phyloP scores from a whole-genome alignment of 139 green algal species.

The Haematococcus sp. region DNA sequence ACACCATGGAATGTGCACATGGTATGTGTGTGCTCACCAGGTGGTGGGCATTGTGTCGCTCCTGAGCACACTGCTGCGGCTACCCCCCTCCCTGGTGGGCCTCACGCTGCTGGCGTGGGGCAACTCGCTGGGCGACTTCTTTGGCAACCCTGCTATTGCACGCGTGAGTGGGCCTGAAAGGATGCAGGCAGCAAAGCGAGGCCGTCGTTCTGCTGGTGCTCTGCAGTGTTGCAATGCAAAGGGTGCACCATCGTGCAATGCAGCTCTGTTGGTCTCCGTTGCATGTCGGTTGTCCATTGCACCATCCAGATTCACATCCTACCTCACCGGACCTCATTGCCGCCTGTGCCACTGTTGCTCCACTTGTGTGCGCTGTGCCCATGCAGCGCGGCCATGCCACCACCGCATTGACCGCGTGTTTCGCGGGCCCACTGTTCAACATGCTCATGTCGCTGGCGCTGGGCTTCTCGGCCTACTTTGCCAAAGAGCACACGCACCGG shows the following conservation, averaged over 20 bases:
- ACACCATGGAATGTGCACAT: no score
- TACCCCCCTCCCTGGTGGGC: slow-evolving; percentile 70
- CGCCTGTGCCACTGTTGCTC: no score
- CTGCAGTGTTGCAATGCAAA: no score
- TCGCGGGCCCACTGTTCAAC: slow-evolving; percentile 90
- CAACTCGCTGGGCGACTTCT: slow-evolving; percentile 84
- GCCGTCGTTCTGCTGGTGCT: background rate
- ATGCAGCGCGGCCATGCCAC: slow-evolving; percentile 40
- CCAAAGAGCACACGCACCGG: slow-evolving; percentile 15
- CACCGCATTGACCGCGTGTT: slow-evolving; percentile 91
- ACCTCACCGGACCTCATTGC: no score
- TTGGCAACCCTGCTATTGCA: slow-evolving; percentile 81
- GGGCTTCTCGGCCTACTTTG: slow-evolving; percentile 58
- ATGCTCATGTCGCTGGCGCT: slow-evolving; percentile 73
- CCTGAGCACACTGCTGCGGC: slow-evolving; percentile 49
- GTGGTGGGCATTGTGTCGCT: slow-evolving; percentile 72
- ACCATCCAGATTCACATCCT: no score
- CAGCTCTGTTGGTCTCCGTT: no score
- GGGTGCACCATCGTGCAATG: no score
- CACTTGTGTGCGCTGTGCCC: no score
- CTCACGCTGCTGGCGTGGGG: slow-evolving; percentile 89
- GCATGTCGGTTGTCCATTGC: no score
- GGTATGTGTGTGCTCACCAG: no score
- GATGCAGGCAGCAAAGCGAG: background rate
- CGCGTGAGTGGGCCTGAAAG: slow-evolving; percentile 12